Base-by-base conservation (phyloP, 2,329 filamentous ascomycete genomes). In the Aurifilum marmelostoma region DNA sequence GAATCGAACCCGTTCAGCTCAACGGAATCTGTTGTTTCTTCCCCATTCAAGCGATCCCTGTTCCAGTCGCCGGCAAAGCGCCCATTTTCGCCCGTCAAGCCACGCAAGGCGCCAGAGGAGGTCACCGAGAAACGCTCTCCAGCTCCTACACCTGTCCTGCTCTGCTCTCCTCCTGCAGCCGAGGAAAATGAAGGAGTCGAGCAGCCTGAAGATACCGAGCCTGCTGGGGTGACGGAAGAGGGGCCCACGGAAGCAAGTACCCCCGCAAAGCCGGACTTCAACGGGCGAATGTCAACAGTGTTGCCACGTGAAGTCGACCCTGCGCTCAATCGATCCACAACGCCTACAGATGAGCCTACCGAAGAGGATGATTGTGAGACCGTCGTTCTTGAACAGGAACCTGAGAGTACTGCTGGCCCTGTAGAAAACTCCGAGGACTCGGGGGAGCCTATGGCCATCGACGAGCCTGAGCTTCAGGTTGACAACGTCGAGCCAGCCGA, bases 1-100 rank as follows among this genome's bases (percentile, higher is more conserved):
- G 76, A 75, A 39, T 71, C 79, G 32, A 72, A 72, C 32, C 72
- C 73, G 43, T 74, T 73, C 24, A 73, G 73, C 29, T 76, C 72
- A 29, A 69, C 76, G 64, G 54, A 69, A 64, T 12, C 77, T 37
- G 71, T 77, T 43, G 71, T 71, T n/a, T 73, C 78, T 29, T 82
- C 81, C 16, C 80, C 81, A 0, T 79, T 83, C 68, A 87, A 85
- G 75, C 74, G 78, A 3, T 83, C 84, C 0, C 77, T 85, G 62
- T 77, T 88, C 6, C 82, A 84, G 61, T 88, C 87, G 0, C 77
- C 77, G 8, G 73, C 75, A 2, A 78, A 78, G 66, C 74, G 75
- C 8, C 71, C 75, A 3, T 73, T 75, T 16, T 81, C 80, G 0
- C 78, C 80, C 0, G 68, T 75, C 3, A 82, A 82, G 72, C 71